Percentiles rank a stretch among this genome's conserved stretches.
These are phyloP conservation scores for Leptodontidium sp. DNA, from an alignment of 2,329 filamentous ascomycete species.

Conservation along the genomic window DNA sequence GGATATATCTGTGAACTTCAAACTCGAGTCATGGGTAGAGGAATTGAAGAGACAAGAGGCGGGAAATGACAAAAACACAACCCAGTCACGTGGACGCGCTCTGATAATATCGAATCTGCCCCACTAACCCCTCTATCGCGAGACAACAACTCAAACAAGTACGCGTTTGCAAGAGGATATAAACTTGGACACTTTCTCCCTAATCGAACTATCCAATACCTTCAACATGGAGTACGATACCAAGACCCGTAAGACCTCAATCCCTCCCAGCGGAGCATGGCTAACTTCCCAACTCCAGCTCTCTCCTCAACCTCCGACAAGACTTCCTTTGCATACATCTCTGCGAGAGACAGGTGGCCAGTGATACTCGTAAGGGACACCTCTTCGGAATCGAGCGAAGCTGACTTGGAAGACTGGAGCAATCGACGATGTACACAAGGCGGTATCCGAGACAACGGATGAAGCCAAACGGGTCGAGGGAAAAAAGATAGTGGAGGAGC, in stretches of 20 bases:
- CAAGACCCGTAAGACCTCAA: slow-evolving; percentile 68
- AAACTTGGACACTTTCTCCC: neutral
- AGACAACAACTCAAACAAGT: slow-evolving; percentile 22
- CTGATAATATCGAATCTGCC: neutral
- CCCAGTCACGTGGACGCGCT: neutral
- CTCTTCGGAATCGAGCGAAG: slow-evolving; percentile 2
- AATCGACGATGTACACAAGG: slow-evolving; percentile 92
- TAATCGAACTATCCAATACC: neutral
- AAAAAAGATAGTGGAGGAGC: slow-evolving; percentile 81
- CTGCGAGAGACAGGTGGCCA: slow-evolving; percentile 89
- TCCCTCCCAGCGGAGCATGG: neutral
- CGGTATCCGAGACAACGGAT: slow-evolving; percentile 63
- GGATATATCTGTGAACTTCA: no score
- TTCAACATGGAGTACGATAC: slow-evolving; percentile 75
- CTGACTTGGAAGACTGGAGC: slow-evolving; percentile 74
- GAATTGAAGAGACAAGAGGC: neutral
- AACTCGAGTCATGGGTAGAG: neutral
- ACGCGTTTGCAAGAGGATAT: slow-evolving; percentile 11
- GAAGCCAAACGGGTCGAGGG: slow-evolving; percentile 77
- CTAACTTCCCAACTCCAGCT: slow-evolving; percentile 56
- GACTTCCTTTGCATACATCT: slow-evolving; percentile 86
- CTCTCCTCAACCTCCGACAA: slow-evolving; percentile 82
- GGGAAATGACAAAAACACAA: neutral
- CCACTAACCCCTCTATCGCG: slow-evolving; percentile 30
- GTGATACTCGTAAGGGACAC: slow-evolving; percentile 75